Base-by-base conservation (phyloP, 306 rosid species). In the Vachellia pachyceras region DNA sequence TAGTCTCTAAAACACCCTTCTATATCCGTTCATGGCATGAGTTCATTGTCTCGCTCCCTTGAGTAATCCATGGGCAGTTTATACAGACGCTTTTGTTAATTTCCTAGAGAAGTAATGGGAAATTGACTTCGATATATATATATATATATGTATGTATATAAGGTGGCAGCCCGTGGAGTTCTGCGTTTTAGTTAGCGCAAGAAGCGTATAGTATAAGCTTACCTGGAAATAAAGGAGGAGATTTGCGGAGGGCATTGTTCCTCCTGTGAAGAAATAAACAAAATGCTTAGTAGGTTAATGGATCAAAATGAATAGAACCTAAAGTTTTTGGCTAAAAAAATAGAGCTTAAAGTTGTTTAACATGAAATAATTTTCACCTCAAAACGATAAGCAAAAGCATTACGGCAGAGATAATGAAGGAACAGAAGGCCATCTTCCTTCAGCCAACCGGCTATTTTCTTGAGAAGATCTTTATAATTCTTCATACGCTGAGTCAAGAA, bases 171-270 rank as follows among this genome's bases (percentile, higher is more conserved):
- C 36, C 29, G 69, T 3, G 3, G 79, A 42, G n/a, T 66, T 58
- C 72, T 18, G 49, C 40, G 63, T 18, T 9, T 58, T 18, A 72
- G 66, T 72, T 60, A 13, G 63, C 49, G 20, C 64, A 46, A 50
- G 75, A 33, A 22, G 58, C 22, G 5, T 14, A 4, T 12, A 66
- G 63, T 23, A n/a, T 23, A 64, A 65, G 69, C 83, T 86, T 80
- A 93, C 99, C 93, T 95, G 97, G 82, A 91, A 95, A 78, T 93
- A 93, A 23, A 93, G 94, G 42, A 95, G 94, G 57, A 95, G 87
- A 90, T 93, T 95, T 79, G 99, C 95, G 1, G 98, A 87, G 74
- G 96, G 97, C 99, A 93, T 95, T 20, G 99, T 91, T 54, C 97
- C 99, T 79, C 99, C 99, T 1, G 88, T 69, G 42, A 95, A 95